A percentile compares a stretch with the other conserved stretches of the same genome.
phyloP scores from a whole-genome alignment of 768 basidiomycete species.

The Chlorophyllum brunneum region DNA sequence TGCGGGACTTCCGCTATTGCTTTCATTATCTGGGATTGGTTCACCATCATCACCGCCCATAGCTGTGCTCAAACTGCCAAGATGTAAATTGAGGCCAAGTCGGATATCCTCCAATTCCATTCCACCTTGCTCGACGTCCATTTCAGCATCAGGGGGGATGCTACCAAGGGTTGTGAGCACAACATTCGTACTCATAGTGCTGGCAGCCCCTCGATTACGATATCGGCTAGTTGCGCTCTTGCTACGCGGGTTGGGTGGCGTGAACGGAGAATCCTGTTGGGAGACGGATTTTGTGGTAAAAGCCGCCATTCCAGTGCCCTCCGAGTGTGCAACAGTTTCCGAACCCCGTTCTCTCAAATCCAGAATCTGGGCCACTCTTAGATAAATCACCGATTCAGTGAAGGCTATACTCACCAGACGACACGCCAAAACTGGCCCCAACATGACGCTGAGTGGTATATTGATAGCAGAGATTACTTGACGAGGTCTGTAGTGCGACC shows the following conservation, averaged over 20 bases:
- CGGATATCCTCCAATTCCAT: constrained; percentile 58
- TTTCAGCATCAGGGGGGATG: constrained; percentile 47
- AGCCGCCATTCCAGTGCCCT: constrained; percentile 63
- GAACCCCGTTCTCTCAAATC: constrained; percentile 81
- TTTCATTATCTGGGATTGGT: constrained; percentile 42
- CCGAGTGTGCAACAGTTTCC: constrained; percentile 72
- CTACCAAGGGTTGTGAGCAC: constrained; percentile 63
- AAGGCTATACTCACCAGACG: constrained; percentile 48
- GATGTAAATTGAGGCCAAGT: constrained; percentile 48
- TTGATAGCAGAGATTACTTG: constrained; percentile 82
- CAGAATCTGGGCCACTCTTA: constrained; percentile 48
- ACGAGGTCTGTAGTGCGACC: constrained; percentile 50
- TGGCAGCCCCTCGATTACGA: constrained; percentile 41
- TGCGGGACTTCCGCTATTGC: constrained; percentile 43
- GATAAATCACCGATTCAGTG: constrained; percentile 2
- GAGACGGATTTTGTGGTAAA: constrained; percentile 63
- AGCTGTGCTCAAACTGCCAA: constrained; percentile 47
- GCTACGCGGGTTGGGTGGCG: constrained; percentile 43
- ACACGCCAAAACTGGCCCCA: constrained; percentile 76
- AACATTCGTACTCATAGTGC: constrained; percentile 57
- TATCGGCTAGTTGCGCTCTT: constrained; percentile 35
- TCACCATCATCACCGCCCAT: constrained; percentile 51
- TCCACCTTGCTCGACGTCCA: constrained; percentile 47
- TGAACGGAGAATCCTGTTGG: constrained; percentile 52
- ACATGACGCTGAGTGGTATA: constrained; percentile 82